Evolutionary conservation across 2,329 filamentous ascomycete genomes (phyloP), one percentile per base, ranked within the genome.

Genomic region (Colletotrichum echinochloae): DNA sequence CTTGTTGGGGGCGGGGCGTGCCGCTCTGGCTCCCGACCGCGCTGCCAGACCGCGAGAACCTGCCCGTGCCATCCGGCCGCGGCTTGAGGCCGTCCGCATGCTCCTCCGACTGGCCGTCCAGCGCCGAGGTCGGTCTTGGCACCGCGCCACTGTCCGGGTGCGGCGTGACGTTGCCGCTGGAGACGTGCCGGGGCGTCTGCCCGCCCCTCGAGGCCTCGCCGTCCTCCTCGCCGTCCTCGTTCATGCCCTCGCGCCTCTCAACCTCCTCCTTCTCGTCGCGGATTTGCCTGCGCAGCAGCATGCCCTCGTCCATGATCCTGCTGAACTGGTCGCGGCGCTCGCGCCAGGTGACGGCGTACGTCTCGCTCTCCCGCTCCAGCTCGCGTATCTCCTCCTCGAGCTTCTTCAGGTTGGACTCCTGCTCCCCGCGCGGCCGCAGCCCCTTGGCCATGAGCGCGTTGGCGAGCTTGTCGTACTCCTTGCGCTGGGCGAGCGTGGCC

Each of bases 191-290:
- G 2, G 88, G 87, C 46, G 86, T 89, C 54, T 84, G 82, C 14
- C 84, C 87, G 2, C 80, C 82, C 39, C 80, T 77, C 28, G 82
- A 79, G 4, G 81, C 81, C 65, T 87, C 87, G 7, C 80, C 87
- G 18, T 86, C 85, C 37, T 90, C 90, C 74, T 91, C 91, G 20
- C 85, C 88, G 57, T 90, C 91, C 73, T 90, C 90, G 66, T 89
- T 88, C 89, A 94, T 94, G 37, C 94, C 94, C 80, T 97, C 94
- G 65, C 94, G 88, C 51, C 94, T 86, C 81, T 97, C 94, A 0
- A 96, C 93, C 81, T 97, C 94, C 79, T 97, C 95, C 82, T 97
- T 97, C 85, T 98, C 95, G 77, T 97, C 95, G 71, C 94, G 90
- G 77, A 98, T 97, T 79, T 97, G 86, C 59, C 93, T 87, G 68